These are phyloP conservation scores for Hypomontagnella monticulosa DNA, from an alignment of 495 filamentous ascomycete species.

Conservation along the genomic window DNA sequence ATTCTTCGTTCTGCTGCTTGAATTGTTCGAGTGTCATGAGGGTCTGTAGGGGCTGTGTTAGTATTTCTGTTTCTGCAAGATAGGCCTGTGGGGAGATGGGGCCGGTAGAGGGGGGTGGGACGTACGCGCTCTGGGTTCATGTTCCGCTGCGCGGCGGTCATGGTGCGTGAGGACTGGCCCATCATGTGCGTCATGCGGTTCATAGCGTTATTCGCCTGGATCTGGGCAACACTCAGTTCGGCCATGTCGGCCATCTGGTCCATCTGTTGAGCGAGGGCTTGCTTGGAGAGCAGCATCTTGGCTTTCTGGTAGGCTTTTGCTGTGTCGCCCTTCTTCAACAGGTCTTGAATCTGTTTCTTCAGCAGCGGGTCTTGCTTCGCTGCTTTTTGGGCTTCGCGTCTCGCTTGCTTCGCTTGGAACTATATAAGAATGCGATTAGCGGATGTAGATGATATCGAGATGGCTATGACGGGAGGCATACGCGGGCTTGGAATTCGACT, in stretches of 20 bases:
- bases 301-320: conserved; percentile 86
- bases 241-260: conserved; percentile 65
- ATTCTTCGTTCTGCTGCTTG: conserved; percentile 84
- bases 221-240: conserved; percentile 60
- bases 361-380: conserved; percentile 82
- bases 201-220: conserved; percentile 65
- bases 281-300: conserved; percentile 65
- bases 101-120: neutral
- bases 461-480: conserved; percentile 39
- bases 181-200: conserved; percentile 65
- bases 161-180: conserved; percentile 58
- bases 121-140: conserved; percentile 76
- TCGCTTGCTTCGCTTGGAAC: conserved; percentile 88
- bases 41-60: conserved; percentile 43
- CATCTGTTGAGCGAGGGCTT: conserved; percentile 63
- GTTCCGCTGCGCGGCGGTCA: conserved; percentile 74
- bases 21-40: conserved; percentile 77
- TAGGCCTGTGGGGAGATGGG: neutral
- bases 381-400: conserved; percentile 81
- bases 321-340: conserved; percentile 74
- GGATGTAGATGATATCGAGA: neutral
- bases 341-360: conserved; percentile 85
- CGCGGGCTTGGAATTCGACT: conserved; percentile 62
- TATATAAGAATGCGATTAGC: conserved; percentile 43
- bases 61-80: conserved; percentile 42